Conservation (phyloP, 257 asterid genomes). For the Petunia secreta region DNA sequence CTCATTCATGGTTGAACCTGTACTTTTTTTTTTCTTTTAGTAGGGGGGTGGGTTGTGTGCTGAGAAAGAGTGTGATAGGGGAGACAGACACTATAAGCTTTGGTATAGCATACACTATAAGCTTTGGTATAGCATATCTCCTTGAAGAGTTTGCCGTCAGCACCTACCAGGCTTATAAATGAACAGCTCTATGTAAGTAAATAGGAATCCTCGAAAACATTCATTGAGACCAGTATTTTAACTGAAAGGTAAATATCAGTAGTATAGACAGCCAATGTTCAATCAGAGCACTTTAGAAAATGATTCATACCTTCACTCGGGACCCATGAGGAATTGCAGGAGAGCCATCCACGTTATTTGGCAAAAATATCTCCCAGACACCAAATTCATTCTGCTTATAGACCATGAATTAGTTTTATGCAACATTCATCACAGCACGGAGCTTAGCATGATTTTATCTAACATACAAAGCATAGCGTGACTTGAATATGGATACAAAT, state of each 20-base stretch:
- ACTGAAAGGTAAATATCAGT: background rate
- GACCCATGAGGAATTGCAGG: slow-evolving; percentile 97
- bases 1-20: background rate
- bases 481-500: background rate
- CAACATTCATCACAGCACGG: slow-evolving; percentile 18
- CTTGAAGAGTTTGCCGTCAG: background rate
- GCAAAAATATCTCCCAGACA: slow-evolving; percentile 94
- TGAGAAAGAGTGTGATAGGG: background rate
- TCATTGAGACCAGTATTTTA: background rate
- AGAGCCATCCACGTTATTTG: slow-evolving; percentile 92
- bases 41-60: background rate
- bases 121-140: background rate
- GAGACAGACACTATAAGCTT: background rate
- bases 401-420: slow-evolving; percentile 25
- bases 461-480: background rate
- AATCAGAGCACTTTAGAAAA: slow-evolving; percentile 8
- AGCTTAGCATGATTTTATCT: slow-evolving; percentile 8
- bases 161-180: slow-evolving; percentile 7
- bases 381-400: slow-evolving; percentile 91
- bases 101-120: background rate
- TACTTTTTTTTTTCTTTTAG: background rate
- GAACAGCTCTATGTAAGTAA: background rate
- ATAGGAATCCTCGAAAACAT: background rate
- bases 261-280: background rate
- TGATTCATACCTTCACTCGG: slow-evolving; percentile 76